Evolutionary conservation across 2,329 filamentous ascomycete genomes (phyloP).

Genomic region (Purpureocillium takamizusanense): DNA sequence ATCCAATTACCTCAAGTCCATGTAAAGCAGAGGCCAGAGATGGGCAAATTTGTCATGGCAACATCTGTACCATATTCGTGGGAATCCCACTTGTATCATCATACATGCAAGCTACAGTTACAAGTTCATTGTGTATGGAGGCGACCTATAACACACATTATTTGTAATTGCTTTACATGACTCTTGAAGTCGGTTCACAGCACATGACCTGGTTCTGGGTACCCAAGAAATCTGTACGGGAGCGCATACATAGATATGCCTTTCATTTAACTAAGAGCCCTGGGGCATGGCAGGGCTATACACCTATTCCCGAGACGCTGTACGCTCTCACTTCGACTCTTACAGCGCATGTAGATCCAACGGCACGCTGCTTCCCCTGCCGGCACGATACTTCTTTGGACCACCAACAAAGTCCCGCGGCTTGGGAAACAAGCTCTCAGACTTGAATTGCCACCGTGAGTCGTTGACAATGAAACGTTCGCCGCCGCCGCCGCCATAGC

Average conservation of each 20-base stretch:
- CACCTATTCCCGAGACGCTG: no score
- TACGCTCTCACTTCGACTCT: neutral
- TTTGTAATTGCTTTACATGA: no score
- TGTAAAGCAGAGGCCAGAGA: constrained; percentile 34
- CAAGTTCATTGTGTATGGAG: no score
- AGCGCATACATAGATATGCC: no score
- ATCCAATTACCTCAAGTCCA: constrained; percentile 74
- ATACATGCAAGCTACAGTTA: neutral
- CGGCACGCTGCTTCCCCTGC: constrained; percentile 87
- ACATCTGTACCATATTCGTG: constrained; percentile 15
- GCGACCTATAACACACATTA: no score
- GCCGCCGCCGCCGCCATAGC: constrained; percentile 4
- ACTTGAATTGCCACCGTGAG: constrained; percentile 76
- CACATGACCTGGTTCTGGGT: neutral
- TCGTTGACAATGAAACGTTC: constrained; percentile 59
- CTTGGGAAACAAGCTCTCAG: constrained; percentile 73
- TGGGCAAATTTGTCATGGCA: neutral
- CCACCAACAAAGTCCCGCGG: constrained; percentile 73
- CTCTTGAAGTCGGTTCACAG: no score
- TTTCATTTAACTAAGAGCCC: no score
- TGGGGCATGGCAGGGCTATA: no score
- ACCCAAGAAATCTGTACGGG: neutral
- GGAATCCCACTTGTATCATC: constrained; percentile 1
- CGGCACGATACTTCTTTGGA: constrained; percentile 74
- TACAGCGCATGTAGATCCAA: constrained; percentile 58